phyloP scores from a whole-genome alignment of 2,329 filamentous ascomycete species.

The Botrytis tulipae region DNA sequence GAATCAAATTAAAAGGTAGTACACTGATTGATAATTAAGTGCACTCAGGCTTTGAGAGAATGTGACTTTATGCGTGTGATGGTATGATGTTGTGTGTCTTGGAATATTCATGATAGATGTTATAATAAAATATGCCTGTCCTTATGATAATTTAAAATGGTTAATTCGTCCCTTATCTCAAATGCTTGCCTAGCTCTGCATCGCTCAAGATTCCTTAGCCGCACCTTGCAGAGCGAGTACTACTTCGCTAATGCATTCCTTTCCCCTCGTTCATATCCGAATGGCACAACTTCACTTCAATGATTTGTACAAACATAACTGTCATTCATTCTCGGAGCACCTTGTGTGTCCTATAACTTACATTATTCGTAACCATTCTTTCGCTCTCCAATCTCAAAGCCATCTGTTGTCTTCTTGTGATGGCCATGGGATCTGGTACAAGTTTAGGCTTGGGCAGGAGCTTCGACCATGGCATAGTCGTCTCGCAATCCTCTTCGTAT shows the following conservation, averaged over 20 bases:
- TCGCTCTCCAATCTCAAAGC: background rate
- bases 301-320: background rate
- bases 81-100: background rate
- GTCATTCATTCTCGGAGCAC: conserved; percentile 2
- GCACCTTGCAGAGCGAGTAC: background rate
- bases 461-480: background rate
- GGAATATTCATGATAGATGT: background rate
- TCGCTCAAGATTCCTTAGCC: background rate
- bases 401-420: background rate
- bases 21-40: conserved; percentile 24
- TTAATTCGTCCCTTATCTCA: background rate
- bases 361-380: background rate
- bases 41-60: background rate
- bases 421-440: background rate
- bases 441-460: conserved; percentile 5
- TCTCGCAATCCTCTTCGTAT: background rate
- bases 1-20: conserved; percentile 30
- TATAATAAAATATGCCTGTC: background rate
- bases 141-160: background rate
- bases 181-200: background rate
- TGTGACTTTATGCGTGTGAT: background rate
- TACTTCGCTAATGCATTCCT: background rate
- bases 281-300: background rate
- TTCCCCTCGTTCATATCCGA: background rate
- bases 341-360: background rate